phyloP scores from a whole-genome alignment of 2,329 filamentous ascomycete genomes.

The Coniella vitis region DNA sequence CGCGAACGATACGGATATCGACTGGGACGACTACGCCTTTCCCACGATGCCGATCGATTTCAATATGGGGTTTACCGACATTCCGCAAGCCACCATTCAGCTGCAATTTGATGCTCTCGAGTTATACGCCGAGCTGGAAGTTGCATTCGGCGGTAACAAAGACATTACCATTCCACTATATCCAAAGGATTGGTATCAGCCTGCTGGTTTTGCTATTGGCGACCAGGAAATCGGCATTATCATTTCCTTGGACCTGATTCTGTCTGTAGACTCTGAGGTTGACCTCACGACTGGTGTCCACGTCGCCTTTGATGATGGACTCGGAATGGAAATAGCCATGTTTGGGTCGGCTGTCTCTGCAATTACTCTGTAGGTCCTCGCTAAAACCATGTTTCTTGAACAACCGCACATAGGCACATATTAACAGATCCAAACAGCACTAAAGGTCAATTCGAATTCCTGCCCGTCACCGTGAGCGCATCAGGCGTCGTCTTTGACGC shows the following conservation, averaged over 20 bases:
- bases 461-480: conserved; percentile 44
- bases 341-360: conserved; percentile 42
- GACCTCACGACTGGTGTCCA: conserved; percentile 49
- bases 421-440: conserved; percentile 28
- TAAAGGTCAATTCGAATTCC: conserved; percentile 48
- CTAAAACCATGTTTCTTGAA: background rate
- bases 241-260: conserved; percentile 44
- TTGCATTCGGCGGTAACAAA: conserved; percentile 33
- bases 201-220: conserved; percentile 34
- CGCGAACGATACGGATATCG: conserved; percentile 20
- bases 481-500: conserved; percentile 37
- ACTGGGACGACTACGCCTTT: conserved; percentile 26
- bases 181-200: conserved; percentile 32
- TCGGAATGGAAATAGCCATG: conserved; percentile 40
- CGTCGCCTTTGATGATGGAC: conserved; percentile 44
- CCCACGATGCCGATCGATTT: conserved; percentile 35
- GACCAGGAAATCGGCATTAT: conserved; percentile 39
- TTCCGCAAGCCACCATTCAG: conserved; percentile 35
- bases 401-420: background rate
- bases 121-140: conserved; percentile 42
- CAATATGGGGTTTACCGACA: conserved; percentile 34
- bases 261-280: conserved; percentile 39
- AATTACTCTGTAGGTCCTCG: conserved; percentile 39
- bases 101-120: conserved; percentile 46
- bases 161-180: conserved; percentile 42